Evolutionary conservation across 208 protist species (phyloP).

Genomic region (Leptomonas seymouri): DNA sequence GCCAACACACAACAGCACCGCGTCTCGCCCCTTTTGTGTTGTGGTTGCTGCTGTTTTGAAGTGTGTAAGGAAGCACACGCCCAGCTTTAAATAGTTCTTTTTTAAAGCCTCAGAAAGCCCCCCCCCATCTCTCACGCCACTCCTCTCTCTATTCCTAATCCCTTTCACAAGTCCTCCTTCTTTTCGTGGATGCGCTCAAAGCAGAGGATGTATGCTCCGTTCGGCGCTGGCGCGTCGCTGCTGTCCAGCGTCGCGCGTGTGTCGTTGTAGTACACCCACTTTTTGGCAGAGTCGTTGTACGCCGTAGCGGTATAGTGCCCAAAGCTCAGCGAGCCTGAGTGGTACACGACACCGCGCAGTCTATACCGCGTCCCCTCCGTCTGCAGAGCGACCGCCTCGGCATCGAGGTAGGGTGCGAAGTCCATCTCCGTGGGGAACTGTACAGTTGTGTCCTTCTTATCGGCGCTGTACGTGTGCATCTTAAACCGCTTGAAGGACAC

Average conservation of each 20-base stretch:
- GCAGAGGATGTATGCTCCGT: constrained; percentile 78
- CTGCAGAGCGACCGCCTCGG: constrained; percentile 31
- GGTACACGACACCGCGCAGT: constrained; percentile 77
- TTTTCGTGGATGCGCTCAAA: constrained; percentile 51
- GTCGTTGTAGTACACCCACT: constrained; percentile 87
- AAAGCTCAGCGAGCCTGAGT: constrained; percentile 73
- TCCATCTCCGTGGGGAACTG: constrained; percentile 61
- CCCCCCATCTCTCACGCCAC: too few species aligned
- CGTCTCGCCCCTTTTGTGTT: too few species aligned
- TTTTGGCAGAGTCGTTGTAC: constrained; percentile 47
- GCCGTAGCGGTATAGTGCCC: constrained; percentile 84
- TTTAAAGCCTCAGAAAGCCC: too few species aligned
- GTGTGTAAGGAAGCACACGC: too few species aligned
- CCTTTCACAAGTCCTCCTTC: not conserved
- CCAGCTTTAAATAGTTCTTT: too few species aligned
- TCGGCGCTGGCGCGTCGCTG: constrained; percentile 23
- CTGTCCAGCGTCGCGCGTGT: constrained; percentile 33
- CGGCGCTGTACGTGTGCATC: constrained; percentile 50
- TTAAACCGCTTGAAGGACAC: constrained; percentile 85
- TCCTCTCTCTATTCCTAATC: not conserved
- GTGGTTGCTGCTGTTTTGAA: too few species aligned
- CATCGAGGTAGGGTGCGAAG: constrained; percentile 62
- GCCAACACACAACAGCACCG: too few species aligned
- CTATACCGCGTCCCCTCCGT: constrained; percentile 49
- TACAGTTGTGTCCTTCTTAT: constrained; percentile 78